A percentile compares a stretch with the other conserved stretches of the same genome.
Conservation (phyloP, 768 basidiomycete species). For the Lepiota venenata region DNA sequence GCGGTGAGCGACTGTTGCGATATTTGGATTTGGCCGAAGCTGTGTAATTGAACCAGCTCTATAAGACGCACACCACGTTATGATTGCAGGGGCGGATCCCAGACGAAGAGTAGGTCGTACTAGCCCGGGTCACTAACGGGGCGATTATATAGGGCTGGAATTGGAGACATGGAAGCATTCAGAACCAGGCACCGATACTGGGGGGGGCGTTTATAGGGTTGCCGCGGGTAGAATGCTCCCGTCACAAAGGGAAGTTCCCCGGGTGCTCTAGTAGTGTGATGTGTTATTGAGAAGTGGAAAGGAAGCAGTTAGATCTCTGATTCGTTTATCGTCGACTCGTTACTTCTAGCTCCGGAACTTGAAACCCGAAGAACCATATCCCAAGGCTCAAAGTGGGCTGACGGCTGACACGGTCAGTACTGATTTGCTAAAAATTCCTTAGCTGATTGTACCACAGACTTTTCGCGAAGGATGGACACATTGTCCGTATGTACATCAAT, state of each 20-base stretch:
- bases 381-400: constrained; percentile 35
- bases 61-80: constrained; percentile 71
- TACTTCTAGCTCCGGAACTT: constrained; percentile 26
- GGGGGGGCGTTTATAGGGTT: constrained; percentile 55
- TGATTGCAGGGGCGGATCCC: constrained; percentile 41
- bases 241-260: constrained; percentile 13
- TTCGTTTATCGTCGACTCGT: constrained; percentile 25
- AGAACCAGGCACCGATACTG: constrained; percentile 38
- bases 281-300: not conserved
- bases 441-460: constrained; percentile 58
- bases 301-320: not conserved
- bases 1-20: constrained; percentile 43
- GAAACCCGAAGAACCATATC: constrained; percentile 19
- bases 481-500: constrained; percentile 51
- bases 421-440: constrained; percentile 54
- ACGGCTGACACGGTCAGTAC: constrained; percentile 59
- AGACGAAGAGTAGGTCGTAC: constrained; percentile 36
- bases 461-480: constrained; percentile 49
- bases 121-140: not conserved
- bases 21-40: not conserved
- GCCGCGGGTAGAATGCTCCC: constrained; percentile 45
- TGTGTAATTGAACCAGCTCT: not conserved
- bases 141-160: constrained; percentile 43
- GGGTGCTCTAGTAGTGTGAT: constrained; percentile 17
- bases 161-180: constrained; percentile 65